Evolutionary conservation across 768 basidiomycete genomes (phyloP).

Genomic region (Rhizopogon rudus): DNA sequence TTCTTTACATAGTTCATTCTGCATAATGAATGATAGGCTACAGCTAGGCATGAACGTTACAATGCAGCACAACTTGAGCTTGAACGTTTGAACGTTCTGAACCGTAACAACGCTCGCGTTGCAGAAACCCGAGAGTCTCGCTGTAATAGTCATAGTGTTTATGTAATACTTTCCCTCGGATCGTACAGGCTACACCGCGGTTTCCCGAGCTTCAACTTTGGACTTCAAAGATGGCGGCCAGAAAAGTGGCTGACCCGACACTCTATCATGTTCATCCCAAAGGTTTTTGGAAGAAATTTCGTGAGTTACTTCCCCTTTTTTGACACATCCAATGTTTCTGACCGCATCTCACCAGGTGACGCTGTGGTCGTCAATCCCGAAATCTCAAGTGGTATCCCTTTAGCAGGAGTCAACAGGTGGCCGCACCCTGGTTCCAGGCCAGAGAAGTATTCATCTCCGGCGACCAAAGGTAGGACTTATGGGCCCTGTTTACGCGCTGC

Average conservation of each 20-base stretch:
- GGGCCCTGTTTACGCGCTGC: not conserved
- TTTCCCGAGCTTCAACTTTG: conserved; percentile 2
- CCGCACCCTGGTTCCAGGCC: conserved; percentile 87
- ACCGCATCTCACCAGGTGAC: conserved; percentile 53
- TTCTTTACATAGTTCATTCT: no score
- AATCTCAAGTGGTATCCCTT: conserved; percentile 86
- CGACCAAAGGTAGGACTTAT: conserved; percentile 68
- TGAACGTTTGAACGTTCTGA: no score
- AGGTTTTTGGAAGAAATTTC: conserved; percentile 97
- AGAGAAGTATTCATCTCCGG: conserved; percentile 82
- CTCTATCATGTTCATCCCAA: conserved; percentile 85
- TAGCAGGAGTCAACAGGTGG: conserved; percentile 66
- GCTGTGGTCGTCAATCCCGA: conserved; percentile 81
- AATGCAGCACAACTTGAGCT: no score
- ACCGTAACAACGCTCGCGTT: no score
- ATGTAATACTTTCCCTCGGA: not conserved
- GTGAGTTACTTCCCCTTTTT: conserved; percentile 39
- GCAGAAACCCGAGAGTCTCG: no score
- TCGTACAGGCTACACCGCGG: not conserved
- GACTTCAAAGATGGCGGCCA: conserved; percentile 53
- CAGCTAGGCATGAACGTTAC: no score
- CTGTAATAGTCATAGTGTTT: not conserved
- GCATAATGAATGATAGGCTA: no score
- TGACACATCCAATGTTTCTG: not conserved
- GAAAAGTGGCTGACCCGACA: conserved; percentile 82